phyloP scores from a whole-genome alignment of 2,329 filamentous ascomycete species.

The Neofusicoccum kwambonambiense region DNA sequence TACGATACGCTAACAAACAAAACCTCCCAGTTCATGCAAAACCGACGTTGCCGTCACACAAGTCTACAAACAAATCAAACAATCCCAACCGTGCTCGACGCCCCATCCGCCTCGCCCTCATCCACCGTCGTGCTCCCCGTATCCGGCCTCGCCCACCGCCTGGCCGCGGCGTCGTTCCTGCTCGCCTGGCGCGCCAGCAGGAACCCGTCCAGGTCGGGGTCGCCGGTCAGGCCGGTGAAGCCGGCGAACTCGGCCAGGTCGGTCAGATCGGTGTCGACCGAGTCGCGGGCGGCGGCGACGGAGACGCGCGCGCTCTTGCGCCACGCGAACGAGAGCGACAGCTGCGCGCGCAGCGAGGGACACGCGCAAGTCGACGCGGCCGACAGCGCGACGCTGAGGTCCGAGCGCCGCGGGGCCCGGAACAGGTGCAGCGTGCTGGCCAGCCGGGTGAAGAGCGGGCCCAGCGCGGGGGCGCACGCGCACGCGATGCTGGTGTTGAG shows the following conservation, averaged over 20 bases:
- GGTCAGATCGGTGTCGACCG: neutral
- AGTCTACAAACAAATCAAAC: neutral
- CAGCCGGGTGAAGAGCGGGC: neutral
- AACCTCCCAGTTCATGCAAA: no score
- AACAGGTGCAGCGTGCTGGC: no score
- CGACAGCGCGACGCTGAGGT: neutral
- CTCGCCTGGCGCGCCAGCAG: neutral
- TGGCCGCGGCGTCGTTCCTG: neutral
- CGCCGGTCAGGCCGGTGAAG: neutral
- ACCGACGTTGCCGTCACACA: no score
- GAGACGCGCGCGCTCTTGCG: no score
- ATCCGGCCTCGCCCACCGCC: neutral
- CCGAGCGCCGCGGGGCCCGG: neutral
- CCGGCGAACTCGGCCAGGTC: neutral
- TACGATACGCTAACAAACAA: no score
- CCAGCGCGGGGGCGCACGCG: slow-evolving; percentile 7
- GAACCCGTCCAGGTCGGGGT: neutral
- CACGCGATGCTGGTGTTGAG: slow-evolving; percentile 15
- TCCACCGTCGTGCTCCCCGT: neutral
- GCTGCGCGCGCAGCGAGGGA: no score
- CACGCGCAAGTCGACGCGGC: no score
- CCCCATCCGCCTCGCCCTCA: neutral
- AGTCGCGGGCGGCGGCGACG: no score
- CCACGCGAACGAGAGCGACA: no score
- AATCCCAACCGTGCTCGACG: neutral